phyloP scores from a whole-genome alignment of 208 protist genomes.

The Leishmania lainsoni region DNA sequence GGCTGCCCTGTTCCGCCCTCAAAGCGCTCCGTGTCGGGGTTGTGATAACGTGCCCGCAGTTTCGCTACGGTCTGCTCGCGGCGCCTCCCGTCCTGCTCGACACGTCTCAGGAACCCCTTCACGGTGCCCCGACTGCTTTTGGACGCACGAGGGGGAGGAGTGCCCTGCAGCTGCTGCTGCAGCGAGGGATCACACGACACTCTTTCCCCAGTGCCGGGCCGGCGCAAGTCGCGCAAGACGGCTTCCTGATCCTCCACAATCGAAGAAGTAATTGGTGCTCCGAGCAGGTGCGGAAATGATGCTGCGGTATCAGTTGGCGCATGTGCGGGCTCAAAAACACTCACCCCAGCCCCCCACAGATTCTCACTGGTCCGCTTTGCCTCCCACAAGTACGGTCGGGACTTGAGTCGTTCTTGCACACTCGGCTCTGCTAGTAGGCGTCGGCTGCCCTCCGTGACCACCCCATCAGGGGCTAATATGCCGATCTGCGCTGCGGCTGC shows the following conservation, averaged over 20 bases:
- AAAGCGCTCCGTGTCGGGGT: conserved; percentile 34
- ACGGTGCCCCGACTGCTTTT: conserved; percentile 14
- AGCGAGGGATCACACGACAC: not conserved
- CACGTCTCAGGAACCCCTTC: conserved; percentile 33
- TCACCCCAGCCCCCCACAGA: not conserved
- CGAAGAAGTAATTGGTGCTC: conserved; percentile 33
- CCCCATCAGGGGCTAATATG: conserved; percentile 1
- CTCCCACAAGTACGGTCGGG: conserved; percentile 38
- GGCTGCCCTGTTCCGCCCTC: conserved; percentile 52
- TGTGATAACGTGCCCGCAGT: conserved; percentile 34
- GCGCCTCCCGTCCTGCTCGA: conserved; percentile 45
- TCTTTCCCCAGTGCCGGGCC: not conserved
- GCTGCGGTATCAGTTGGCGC: not conserved
- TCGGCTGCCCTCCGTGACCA: conserved; percentile 26
- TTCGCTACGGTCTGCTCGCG: conserved; percentile 33
- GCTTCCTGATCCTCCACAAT: conserved; percentile 27
- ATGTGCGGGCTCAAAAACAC: not conserved
- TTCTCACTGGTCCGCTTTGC: conserved; percentile 1
- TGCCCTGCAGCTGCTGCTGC: not conserved
- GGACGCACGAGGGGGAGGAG: not conserved
- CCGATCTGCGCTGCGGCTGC: conserved; percentile 24
- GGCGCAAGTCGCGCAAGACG: conserved; percentile 25
- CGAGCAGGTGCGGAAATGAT: not conserved
- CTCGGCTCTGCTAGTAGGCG: conserved; percentile 21
- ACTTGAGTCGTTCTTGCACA: conserved; percentile 29